phyloP scores from a whole-genome alignment of 345 rosid genomes.

The Lepidium didymum region DNA sequence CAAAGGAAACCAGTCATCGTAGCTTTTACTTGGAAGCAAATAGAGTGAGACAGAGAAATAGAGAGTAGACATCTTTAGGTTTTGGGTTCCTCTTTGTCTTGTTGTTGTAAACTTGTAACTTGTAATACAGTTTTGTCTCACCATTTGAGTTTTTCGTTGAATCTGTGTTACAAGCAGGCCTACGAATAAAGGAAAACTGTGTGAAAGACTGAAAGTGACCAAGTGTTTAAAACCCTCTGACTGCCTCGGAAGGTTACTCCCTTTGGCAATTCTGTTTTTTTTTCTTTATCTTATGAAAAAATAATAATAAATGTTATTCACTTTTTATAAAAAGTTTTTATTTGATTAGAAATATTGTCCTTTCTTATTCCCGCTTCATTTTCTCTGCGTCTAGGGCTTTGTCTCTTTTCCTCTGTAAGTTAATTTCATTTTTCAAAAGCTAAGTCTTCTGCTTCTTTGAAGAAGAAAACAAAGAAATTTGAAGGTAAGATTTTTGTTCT shows the following conservation, averaged over 20 bases:
- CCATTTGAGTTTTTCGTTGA: background rate
- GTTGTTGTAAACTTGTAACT: conserved; percentile 25
- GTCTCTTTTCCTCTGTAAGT: background rate
- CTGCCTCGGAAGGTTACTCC: background rate
- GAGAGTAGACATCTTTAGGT: too few relatives aligned
- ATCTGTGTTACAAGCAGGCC: background rate
- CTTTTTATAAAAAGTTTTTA: too few relatives aligned
- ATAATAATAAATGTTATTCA: too few relatives aligned
- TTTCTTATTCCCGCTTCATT: conserved; percentile 20
- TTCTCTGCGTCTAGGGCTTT: background rate
- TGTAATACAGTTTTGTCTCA: conserved; percentile 22
- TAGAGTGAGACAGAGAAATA: background rate
- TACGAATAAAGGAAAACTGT: background rate
- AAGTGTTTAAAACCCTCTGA: too few relatives aligned
- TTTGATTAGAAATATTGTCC: background rate
- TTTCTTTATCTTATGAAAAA: too few relatives aligned
- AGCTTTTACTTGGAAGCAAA: conserved; percentile 2
- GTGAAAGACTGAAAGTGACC: too few relatives aligned
- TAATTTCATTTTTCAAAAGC: background rate
- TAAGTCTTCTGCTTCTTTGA: background rate
- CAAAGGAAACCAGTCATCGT: conserved; percentile 12
- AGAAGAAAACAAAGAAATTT: background rate
- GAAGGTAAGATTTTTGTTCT: background rate
- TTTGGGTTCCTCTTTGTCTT: background rate
- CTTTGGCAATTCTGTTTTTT: background rate